Conservation (phyloP, 305 asterid genomes). For the Salvia sclarea region DNA sequence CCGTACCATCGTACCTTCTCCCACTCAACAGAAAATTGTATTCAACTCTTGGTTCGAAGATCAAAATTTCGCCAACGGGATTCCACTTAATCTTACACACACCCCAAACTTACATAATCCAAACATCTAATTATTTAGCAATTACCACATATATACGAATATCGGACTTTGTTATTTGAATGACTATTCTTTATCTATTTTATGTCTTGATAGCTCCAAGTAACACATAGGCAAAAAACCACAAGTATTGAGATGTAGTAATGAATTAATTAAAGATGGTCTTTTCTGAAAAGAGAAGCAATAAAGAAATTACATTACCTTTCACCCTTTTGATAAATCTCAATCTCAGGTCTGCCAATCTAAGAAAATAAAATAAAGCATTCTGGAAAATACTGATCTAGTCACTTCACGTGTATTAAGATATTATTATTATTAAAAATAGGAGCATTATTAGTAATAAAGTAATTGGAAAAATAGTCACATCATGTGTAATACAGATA, state of each 20-base stretch:
- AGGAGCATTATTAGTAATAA: not conserved
- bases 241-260: not conserved
- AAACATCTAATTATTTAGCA: no score
- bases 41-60: not conserved
- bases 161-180: no score
- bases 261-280: not conserved
- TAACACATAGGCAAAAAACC: not conserved
- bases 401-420: no score
- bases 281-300: not conserved
- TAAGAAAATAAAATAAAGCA: no score
- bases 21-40: not conserved
- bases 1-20: no score
- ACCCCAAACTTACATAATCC: not conserved
- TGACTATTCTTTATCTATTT: no score
- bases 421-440: no score
- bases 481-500: constrained; percentile 14
- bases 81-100: not conserved
- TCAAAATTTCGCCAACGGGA: not conserved
- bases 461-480: not conserved
- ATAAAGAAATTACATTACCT: no score
- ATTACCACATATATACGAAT: no score
- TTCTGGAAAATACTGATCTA: not conserved
- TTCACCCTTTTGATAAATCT: no score
- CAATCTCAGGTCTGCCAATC: no score
- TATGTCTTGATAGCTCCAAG: no score